Conservation (phyloP, 2,329 filamentous ascomycete species). For the Mycogone perniciosa region DNA sequence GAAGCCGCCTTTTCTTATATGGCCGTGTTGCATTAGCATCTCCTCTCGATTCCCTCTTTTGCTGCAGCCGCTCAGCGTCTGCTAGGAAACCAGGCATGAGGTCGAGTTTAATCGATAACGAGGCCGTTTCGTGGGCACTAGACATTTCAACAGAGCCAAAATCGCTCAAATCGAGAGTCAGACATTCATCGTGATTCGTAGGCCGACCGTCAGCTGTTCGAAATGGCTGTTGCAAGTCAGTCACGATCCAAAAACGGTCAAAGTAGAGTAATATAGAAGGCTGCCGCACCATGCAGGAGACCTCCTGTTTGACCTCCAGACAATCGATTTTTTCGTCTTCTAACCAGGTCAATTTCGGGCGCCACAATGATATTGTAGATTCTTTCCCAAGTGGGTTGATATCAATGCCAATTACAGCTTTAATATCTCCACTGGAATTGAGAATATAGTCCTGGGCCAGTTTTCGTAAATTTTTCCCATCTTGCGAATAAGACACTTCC, state of each 20-base stretch:
- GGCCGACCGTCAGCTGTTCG: background rate
- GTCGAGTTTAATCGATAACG: background rate
- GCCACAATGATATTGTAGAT: conserved; percentile 15
- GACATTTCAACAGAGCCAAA: background rate
- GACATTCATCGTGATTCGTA: background rate
- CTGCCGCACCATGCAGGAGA: background rate
- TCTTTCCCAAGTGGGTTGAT: conserved; percentile 9
- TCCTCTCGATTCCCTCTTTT: background rate
- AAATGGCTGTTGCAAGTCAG: background rate
- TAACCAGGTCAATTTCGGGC: background rate
- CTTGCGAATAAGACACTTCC: conserved; percentile 16
- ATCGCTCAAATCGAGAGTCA: background rate
- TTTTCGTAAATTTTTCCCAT: conserved; percentile 14
- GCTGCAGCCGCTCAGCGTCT: background rate
- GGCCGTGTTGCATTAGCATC: background rate
- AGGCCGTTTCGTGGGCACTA: background rate
- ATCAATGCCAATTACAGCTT: conserved; percentile 16
- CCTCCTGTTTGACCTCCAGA: background rate
- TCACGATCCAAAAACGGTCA: background rate
- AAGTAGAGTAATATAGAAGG: background rate
- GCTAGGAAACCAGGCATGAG: background rate
- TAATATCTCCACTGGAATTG: conserved; percentile 16
- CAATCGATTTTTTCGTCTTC: background rate
- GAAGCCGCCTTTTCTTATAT: background rate
- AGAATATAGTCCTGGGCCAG: conserved; percentile 17